These are phyloP conservation scores for Volutella citrinella DNA, from an alignment of 2,329 filamentous ascomycete genomes.

Conservation along the genomic window DNA sequence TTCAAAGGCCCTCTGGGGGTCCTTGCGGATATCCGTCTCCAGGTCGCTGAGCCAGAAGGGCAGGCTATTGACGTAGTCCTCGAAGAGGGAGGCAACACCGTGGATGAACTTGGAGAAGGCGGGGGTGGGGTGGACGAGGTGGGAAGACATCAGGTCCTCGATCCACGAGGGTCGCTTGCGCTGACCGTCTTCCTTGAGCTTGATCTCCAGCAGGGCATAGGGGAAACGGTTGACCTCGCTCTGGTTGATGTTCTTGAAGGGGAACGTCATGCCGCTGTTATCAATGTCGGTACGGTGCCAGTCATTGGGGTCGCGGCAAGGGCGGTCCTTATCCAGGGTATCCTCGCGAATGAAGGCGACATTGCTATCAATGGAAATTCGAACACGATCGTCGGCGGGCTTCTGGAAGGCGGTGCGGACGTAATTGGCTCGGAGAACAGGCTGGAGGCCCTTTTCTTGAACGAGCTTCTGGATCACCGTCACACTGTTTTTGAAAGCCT, in stretches of 20 bases:
- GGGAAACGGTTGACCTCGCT: slow-evolving; percentile 91
- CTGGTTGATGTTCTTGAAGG: slow-evolving; percentile 82
- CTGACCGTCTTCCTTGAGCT: slow-evolving; percentile 65
- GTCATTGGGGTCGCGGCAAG: slow-evolving; percentile 80
- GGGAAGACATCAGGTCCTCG: slow-evolving; percentile 85
- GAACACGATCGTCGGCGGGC: slow-evolving; percentile 82
- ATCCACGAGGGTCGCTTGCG: slow-evolving; percentile 81
- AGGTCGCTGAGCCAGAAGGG: slow-evolving; percentile 95
- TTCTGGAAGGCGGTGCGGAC: slow-evolving; percentile 95
- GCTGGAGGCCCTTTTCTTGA: slow-evolving; percentile 72
- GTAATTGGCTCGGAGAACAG: slow-evolving; percentile 88
- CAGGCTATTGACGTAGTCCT: slow-evolving; percentile 92
- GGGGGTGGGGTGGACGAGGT: slow-evolving; percentile 84
- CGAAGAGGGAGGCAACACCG: slow-evolving; percentile 85
- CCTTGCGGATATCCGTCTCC: slow-evolving; percentile 89
- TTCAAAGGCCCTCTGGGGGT: slow-evolving; percentile 86
- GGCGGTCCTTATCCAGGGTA: slow-evolving; percentile 75
- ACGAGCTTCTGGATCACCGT: slow-evolving; percentile 78
- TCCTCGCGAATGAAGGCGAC: slow-evolving; percentile 82
- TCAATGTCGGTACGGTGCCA: slow-evolving; percentile 96
- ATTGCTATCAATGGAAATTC: slow-evolving; percentile 90
- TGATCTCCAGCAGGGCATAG: slow-evolving; percentile 88
- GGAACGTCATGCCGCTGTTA: slow-evolving; percentile 75
- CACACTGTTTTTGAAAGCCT: slow-evolving; percentile 68
- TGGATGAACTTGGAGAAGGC: slow-evolving; percentile 97